Base-by-base conservation (phyloP, 139 green algal genomes). In the Auxenochlorella pyrenoidosa region DNA sequence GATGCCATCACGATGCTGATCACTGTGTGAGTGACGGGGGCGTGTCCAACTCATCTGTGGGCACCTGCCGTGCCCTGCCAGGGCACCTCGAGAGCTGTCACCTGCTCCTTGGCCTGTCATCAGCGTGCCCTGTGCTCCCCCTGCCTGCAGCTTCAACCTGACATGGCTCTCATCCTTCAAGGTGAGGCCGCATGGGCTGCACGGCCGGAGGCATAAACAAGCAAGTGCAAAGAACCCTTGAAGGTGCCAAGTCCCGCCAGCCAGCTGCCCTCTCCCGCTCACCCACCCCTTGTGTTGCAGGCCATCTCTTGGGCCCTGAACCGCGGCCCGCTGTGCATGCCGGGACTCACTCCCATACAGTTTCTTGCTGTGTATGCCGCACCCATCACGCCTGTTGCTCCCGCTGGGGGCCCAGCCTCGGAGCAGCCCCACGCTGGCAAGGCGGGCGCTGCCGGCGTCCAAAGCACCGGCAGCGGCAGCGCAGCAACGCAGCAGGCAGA, bases 281-380 rank as follows among this genome's bases (percentile, higher is more conserved):
- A 18, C 21, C 63, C 34, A 32, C 32, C 30, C 26, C 66, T n/a
- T 10, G 47, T 54, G 47, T 5, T 16, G 15, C 70, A 85, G 80
- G 83, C 71, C 12, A 28, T 87, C 10, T 79, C 68, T 16, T 87
- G 83, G 83, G 72, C 73, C 18, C 16, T 87, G 8, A 75, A 75
- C 36, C 71, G 83, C 51, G 83, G 83, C 83, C n/a, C 83, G 5
- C 51, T 87, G 34, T 66, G 51, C 66, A 70, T 51, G 26, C 71
- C 44, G 51, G 34, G 6, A 24, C 59, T 82, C 28, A 75, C 59
- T 15, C 51, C 75, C 15, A 51, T 40, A 0, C 83, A 87, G 72
- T 82, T 87, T 38, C 22, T 75, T 26, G 83, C 75, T 8, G 58
- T 79, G 3, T 87, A 87, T 44, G 54, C 38, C 26, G 26, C 77